Conservation (phyloP, 1,284 basidiomycete genomes). For the Ganoderma resinaceum region DNA sequence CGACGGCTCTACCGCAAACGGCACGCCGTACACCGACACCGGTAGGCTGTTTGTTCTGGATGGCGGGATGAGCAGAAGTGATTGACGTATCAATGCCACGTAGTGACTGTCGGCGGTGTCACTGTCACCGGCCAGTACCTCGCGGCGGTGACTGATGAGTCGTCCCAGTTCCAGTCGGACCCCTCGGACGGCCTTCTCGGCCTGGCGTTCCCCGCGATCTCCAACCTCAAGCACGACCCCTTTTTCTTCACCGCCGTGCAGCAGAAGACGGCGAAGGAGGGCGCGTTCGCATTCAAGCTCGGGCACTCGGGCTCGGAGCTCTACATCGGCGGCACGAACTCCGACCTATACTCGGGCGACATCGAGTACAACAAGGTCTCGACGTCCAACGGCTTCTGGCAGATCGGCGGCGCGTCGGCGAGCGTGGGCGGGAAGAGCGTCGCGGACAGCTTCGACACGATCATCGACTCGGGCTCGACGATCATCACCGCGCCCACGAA, state of each 20-base stretch:
- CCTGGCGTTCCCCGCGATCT: constrained; percentile 38
- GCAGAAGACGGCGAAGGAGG: constrained; percentile 41
- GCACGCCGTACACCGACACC: constrained; percentile 47
- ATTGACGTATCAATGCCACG: no score
- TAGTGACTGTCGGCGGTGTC: not conserved
- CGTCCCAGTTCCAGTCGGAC: constrained; percentile 33
- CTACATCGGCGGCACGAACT: constrained; percentile 54
- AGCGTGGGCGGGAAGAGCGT: not conserved
- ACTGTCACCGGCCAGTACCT: constrained; percentile 38
- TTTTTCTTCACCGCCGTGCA: constrained; percentile 42
- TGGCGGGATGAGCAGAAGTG: not conserved
- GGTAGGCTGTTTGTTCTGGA: constrained; percentile 11
- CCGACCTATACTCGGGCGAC: constrained; percentile 41
- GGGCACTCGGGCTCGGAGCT: constrained; percentile 51
- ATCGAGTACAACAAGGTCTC: constrained; percentile 45
- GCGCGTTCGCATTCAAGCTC: constrained; percentile 55
- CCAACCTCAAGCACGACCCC: constrained; percentile 34
- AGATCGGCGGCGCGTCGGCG: constrained; percentile 21
- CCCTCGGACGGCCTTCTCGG: constrained; percentile 38
- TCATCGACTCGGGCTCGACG: constrained; percentile 46
- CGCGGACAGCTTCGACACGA: constrained; percentile 11
- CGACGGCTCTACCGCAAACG: constrained; percentile 49
- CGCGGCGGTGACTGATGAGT: constrained; percentile 38
- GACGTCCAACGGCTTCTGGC: constrained; percentile 33
- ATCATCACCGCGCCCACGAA: constrained; percentile 54